Evolutionary conservation across 805 yeast species (phyloP).

Genomic region (Lachancea mirantina): DNA sequence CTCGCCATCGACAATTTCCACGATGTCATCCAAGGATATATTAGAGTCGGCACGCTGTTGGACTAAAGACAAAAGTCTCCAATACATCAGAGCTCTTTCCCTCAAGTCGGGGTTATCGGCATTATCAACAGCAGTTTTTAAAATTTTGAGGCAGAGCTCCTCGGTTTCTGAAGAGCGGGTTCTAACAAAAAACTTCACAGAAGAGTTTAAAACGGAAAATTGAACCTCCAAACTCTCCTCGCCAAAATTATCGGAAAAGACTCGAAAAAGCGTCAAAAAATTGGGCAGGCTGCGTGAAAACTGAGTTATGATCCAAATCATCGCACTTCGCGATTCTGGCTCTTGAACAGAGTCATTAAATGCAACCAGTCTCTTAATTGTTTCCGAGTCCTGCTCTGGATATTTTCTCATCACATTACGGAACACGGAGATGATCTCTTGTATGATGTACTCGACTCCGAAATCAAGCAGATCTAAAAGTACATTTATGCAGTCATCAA

Average conservation of each 20-base stretch:
- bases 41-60: constrained; percentile 29
- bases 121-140: constrained; percentile 68
- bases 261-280: constrained; percentile 19
- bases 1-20: constrained; percentile 50
- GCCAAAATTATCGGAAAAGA: constrained; percentile 38
- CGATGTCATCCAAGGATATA: constrained; percentile 34
- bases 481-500: constrained; percentile 56
- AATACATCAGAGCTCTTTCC: constrained; percentile 78
- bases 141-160: constrained; percentile 46
- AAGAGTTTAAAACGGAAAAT: constrained; percentile 63
- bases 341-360: constrained; percentile 54
- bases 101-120: constrained; percentile 77
- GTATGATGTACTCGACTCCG: constrained; percentile 66
- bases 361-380: constrained; percentile 37
- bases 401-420: constrained; percentile 72
- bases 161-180: constrained; percentile 48
- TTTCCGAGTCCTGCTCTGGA: constrained; percentile 48
- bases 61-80: constrained; percentile 59
- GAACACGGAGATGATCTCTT: constrained; percentile 71
- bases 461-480: constrained; percentile 53
- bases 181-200: constrained; percentile 58
- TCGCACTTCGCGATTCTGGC: constrained; percentile 68
- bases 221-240: constrained; percentile 74
- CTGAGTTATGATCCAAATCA: constrained; percentile 82
- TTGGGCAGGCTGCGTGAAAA: constrained; percentile 42